A percentile compares a stretch with the other conserved stretches of the same genome.
phyloP scores from a whole-genome alignment of 2,329 filamentous ascomycete species.

The Aspergillus pseudoterreus region DNA sequence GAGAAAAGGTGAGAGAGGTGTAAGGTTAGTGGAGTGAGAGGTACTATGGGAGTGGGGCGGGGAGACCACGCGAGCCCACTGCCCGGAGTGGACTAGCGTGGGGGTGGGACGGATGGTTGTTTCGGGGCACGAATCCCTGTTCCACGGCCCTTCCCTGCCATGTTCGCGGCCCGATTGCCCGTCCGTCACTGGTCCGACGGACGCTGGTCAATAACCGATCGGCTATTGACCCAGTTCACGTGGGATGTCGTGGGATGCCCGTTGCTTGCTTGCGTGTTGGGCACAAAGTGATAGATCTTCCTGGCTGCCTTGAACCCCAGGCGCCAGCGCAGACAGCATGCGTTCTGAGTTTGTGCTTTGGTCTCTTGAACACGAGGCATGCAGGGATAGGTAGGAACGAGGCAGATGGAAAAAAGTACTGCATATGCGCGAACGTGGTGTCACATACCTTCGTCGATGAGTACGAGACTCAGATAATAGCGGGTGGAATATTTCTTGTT shows the following conservation, averaged over 20 bases:
- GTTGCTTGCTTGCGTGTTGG: constrained; percentile 1
- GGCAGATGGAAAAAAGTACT: background rate
- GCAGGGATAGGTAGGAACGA: background rate
- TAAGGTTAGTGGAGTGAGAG: background rate
- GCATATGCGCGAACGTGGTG: constrained; percentile 1
- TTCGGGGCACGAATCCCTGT: constrained; percentile 7
- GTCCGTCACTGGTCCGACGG: constrained; percentile 20
- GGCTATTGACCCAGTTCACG: constrained; percentile 24
- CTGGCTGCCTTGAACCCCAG: constrained; percentile 10
- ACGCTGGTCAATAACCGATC: constrained; percentile 31
- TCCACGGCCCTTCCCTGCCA: constrained; percentile 7
- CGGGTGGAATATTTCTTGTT: constrained; percentile 99
- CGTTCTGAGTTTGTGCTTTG: background rate
- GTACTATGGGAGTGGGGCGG: constrained; percentile 12
- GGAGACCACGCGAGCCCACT: constrained; percentile 15
- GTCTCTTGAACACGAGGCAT: background rate
- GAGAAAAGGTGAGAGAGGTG: constrained; percentile 13
- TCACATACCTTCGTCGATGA: constrained; percentile 82
- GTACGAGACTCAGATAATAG: constrained; percentile 93
- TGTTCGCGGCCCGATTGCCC: constrained; percentile 17
- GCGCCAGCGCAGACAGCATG: constrained; percentile 10
- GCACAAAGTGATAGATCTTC: background rate
- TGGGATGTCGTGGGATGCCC: constrained; percentile 16
- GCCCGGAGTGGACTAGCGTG: constrained; percentile 27
- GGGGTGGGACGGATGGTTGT: constrained; percentile 17